Base-by-base conservation (phyloP, 169 alveolate genomes). In the Plasmodium knowlesi region DNA sequence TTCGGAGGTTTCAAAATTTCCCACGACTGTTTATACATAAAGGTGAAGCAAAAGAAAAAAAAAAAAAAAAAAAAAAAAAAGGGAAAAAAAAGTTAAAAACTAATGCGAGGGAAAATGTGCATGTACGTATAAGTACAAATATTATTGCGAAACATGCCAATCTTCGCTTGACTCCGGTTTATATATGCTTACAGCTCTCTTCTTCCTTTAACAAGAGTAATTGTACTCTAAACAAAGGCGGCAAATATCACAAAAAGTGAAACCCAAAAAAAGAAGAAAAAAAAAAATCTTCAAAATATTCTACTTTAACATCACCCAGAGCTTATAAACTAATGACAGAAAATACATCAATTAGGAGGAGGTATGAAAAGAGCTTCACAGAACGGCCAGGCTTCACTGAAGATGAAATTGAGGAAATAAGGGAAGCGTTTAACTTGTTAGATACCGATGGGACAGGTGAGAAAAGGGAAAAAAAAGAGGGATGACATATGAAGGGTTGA, bases 371-470 rank as follows among this genome's bases (percentile, higher is more conserved):
- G 70, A 86, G 88, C 67, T 86, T 86, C 53, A 86, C 88, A 19
- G 93, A 86, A 37, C 54, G 93, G 19, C 93, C 93, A 34, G 93
- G 93, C 43, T 86, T 98, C 73, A 98, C 99, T 30, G 99, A 98
- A 93, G 99, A 99, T 73, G 99, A 99, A 95, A 98, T 99, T 61
- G 99, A 98, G 54, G 99, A 99, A 96, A 98, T 99, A 85, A 98
- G 99, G 83, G 99, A 99, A 95, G 99, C 99, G 19, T 99, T 99
- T 97, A 98, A 99, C 93, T 97, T 99, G 50, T 99, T 99, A 95
- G 99, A 99, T 97, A 98, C 99, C 10, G 99, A 99, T 86, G 99
- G 99, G n/a, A 97, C 99, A 25, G 99, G 98, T 86, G 86, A 70
- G 86, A n/a, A 91, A 57, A 70, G 14, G n/a, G 67, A n/a, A 76